Base-by-base conservation (phyloP, 169 alveolate genomes). In the Eimeria necatrix region DNA sequence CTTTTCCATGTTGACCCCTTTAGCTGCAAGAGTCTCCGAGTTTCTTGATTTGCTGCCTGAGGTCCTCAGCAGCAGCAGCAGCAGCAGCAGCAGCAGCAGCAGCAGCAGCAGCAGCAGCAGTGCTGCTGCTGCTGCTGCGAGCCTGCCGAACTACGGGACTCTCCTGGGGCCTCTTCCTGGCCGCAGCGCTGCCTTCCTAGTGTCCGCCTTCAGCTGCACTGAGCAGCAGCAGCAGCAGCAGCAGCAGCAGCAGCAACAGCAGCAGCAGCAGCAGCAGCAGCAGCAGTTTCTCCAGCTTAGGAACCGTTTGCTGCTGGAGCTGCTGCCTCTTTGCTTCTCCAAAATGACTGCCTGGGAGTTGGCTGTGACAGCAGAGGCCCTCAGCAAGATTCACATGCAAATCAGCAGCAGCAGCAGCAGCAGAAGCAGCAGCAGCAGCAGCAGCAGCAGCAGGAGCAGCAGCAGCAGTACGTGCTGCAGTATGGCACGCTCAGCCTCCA, bases 121-220 rank as follows among this genome's bases (percentile, higher is more conserved):
- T n/a, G 64, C 64, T 14, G 14, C 14, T 14, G 20, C 14, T 8
- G 8, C 64, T 14, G 14, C 8, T 8, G 14, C 20, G 20, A 9
- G 8, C 64, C 64, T 56, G 8, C 64, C 64, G 20, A 8, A 8
- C 64, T 56, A 56, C 14, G 64, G 64, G 14, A 56, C 20, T 14
- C 14, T 56, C 14, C 64, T 56, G 64, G 64, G 64, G 64, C 64
- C 64, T 56, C 64, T 56, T 14, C 64, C 64, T 14, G 14, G 64
- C 64, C 64, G 64, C 64, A 56, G 64, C 64, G 64, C 64, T 56
- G 64, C 64, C 64, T 56, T 56, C 64, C 64, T 56, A 8, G 64
- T 56, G 64, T 56, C 64, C 14, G 64, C 64, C 64, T n/a, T n/a
- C n/a, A n/a, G n/a, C n/a, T n/a, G n/a, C n/a, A n/a, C n/a, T n/a